Percentiles rank a stretch among this genome's conserved stretches.
These are phyloP conservation scores for Alternaria ventricosa DNA, from an alignment of 2,329 filamentous ascomycete genomes.

Conservation along the genomic window DNA sequence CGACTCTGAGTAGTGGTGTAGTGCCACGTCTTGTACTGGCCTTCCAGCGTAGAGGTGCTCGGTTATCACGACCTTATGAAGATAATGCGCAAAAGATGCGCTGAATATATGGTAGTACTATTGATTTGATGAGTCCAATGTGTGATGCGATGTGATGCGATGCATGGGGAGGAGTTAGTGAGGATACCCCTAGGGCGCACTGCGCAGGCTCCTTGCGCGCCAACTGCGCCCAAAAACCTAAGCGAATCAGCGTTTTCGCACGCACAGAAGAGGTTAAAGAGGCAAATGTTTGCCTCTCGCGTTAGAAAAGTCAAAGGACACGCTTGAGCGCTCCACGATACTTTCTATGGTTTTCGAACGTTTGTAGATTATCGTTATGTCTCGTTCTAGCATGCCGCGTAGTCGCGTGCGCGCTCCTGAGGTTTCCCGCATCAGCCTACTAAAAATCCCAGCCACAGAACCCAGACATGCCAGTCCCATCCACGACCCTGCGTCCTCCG, in stretches of 20 bases:
- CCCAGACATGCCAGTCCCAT: neutral
- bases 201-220: neutral
- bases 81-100: neutral
- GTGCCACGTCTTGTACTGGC: neutral
- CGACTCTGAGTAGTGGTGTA: conserved; percentile 15
- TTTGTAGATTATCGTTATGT: neutral
- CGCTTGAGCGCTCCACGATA: neutral
- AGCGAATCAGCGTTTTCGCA: neutral
- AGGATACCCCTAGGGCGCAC: neutral
- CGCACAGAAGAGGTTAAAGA: neutral
- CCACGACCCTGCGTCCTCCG: neutral
- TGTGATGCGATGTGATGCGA: neutral
- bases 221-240: neutral
- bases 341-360: neutral
- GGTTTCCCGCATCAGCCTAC: neutral
- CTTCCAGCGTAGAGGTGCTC: neutral
- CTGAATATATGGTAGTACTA: neutral
- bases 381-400: neutral
- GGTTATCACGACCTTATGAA: neutral
- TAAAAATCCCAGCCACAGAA: neutral
- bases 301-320: neutral
- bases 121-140: neutral
- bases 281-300: neutral
- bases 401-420: neutral
- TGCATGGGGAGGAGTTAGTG: neutral